Base-by-base conservation (phyloP, 495 filamentous ascomycete genomes). In the Neurospora hispaniola region DNA sequence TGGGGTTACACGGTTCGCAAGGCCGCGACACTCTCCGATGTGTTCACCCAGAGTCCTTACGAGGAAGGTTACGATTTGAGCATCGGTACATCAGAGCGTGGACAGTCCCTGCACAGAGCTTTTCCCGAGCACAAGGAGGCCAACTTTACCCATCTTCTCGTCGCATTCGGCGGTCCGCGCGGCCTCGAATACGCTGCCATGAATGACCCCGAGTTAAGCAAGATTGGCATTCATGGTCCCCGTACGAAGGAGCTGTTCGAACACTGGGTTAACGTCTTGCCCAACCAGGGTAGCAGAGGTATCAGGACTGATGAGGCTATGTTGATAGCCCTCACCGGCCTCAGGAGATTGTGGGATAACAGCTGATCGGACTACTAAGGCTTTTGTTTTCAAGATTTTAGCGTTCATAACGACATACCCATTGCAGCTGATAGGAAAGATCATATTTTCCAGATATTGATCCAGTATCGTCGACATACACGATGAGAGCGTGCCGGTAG, bases 251-350 rank as follows among this genome's bases (percentile, higher is more conserved):
- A 91, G 74, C 77, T 93, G 71, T 95, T 95, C 78, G 92, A 95
- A 79, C 81, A 87, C 70, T 94, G 91, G 91, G 85, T 95, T 20
- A 91, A 95, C 77, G 82, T 93, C 1, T 83, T 90, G 74, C 91
- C 91, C 3, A 88, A 88, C 3, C 91, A 94, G 77, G 92, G 92
- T 1, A 93, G 90, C 76, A 83, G 92, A 75, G 92, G 89, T 2
- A 93, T 94, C 72, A 82, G 91, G 76, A 94, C 91, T 5, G 92
- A 94, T 71, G 92, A 95, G 79, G 92, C 92, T 1, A 81, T 94
- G 62, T 90, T 91, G 86, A 84, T 93, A 74, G 90, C 86, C 1
- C 76, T 94, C 80, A 87, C 85, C 73, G 86, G 85, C 2, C 75
- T 93, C 75, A 85, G 87, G 78, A 84, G 81, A 68, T 74, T 91